Evolutionary conservation across 768 basidiomycete genomes (phyloP).

Genomic region (Saitozyma podzolica): DNA sequence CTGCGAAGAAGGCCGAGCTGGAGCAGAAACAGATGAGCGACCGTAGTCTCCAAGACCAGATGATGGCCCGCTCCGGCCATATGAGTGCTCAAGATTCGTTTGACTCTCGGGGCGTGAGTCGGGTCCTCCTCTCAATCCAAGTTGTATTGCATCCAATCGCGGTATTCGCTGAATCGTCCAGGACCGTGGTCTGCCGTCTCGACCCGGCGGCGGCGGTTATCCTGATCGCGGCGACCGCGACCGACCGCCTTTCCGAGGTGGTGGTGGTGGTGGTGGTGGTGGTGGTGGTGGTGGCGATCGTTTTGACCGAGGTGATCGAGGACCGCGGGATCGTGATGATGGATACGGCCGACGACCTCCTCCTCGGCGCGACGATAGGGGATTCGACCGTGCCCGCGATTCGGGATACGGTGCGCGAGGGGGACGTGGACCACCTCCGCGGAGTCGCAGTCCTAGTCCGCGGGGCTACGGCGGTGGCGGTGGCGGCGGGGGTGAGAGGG

Average conservation of each 20-base stretch:
- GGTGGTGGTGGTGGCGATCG: no score
- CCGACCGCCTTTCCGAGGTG: no score
- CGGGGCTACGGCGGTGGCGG: conserved; percentile 16
- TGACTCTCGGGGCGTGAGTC: conserved; percentile 17
- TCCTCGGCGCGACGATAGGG: background rate
- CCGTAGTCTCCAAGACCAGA: conserved; percentile 19
- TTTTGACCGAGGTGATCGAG: background rate
- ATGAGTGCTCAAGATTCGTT: conserved; percentile 28
- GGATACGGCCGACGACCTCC: background rate
- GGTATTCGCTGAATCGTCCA: conserved; percentile 7
- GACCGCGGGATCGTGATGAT: background rate
- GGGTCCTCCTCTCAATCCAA: background rate
- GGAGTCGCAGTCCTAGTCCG: conserved; percentile 17
- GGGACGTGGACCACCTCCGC: background rate
- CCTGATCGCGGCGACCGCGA: no score
- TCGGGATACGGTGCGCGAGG: conserved; percentile 16
- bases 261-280: no score
- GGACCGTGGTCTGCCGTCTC: conserved; percentile 12
- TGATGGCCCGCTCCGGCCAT: conserved; percentile 10
- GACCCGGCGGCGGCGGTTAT: conserved; percentile 10
- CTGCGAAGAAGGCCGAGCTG: conserved; percentile 51
- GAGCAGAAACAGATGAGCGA: conserved; percentile 36
- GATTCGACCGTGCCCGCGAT: conserved; percentile 16
- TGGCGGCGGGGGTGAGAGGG: background rate
- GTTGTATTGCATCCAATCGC: background rate